Percentiles rank a stretch among this genome's conserved stretches.
Conservation (phyloP, 345 rosid species). For the Arabis hirsuta region DNA sequence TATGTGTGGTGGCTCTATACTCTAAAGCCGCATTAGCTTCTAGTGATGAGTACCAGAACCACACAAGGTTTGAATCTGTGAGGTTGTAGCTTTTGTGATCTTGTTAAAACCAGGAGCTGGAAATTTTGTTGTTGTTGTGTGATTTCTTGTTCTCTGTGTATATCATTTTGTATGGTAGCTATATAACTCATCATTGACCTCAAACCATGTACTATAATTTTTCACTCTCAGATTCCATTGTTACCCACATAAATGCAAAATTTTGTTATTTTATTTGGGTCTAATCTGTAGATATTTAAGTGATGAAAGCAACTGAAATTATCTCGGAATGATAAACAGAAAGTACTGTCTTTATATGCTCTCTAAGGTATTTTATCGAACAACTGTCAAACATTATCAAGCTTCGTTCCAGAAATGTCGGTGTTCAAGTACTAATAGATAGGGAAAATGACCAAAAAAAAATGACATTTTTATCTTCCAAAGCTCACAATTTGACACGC, state of each 20-base stretch:
- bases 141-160: slow-evolving; percentile 9
- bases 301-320: no score
- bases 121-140: neutral
- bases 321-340: no score
- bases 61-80: neutral
- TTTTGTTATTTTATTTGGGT: neutral
- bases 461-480: neutral
- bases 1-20: neutral
- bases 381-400: neutral
- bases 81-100: neutral
- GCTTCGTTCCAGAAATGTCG: neutral
- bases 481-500: neutral
- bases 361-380: neutral
- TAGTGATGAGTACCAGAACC: neutral
- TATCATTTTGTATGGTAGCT: neutral
- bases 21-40: neutral
- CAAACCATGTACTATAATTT: slow-evolving; percentile 3
- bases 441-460: neutral
- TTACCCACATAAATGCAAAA: neutral
- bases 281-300: neutral
- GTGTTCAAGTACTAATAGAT: neutral
- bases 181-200: neutral
- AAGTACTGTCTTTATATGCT: no score
- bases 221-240: neutral
- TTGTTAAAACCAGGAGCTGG: slow-evolving; percentile 1